phyloP scores from a whole-genome alignment of 768 basidiomycete species.

The Chalciporus pseudorubinellus region DNA sequence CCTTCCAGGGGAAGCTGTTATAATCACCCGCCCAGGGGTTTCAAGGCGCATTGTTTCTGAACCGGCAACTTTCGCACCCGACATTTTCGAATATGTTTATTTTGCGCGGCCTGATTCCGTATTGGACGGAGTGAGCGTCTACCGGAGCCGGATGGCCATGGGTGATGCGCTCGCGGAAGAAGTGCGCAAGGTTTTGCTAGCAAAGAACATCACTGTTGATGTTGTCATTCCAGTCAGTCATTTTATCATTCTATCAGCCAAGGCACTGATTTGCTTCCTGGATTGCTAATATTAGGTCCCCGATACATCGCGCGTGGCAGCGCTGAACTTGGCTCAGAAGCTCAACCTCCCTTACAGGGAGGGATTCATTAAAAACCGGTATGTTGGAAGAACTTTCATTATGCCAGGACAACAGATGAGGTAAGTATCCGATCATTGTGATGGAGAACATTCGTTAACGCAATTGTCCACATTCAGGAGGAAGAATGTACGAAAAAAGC shows the following conservation, averaged over 20 bases:
- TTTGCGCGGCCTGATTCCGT: conserved; percentile 98
- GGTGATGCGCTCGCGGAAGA: conserved; percentile 91
- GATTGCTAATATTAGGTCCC: conserved; percentile 58
- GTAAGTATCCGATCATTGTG: conserved; percentile 34
- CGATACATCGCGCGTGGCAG: conserved; percentile 95
- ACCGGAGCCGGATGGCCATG: conserved; percentile 99
- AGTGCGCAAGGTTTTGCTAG: conserved; percentile 69
- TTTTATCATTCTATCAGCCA: not conserved
- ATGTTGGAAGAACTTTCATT: conserved; percentile 97
- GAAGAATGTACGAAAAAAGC: conserved; percentile 92
- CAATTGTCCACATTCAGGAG: conserved; percentile 45
- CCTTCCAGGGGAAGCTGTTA: conserved; percentile 82
- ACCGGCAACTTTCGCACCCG: conserved; percentile 82
- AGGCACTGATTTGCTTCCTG: not conserved
- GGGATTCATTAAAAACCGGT: conserved; percentile 98
- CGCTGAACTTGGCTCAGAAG: conserved; percentile 91
- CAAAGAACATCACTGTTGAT: conserved; percentile 73
- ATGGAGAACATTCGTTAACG: not conserved
- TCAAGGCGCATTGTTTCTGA: conserved; percentile 71
- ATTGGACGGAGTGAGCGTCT: conserved; percentile 94
- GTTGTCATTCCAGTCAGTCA: conserved; percentile 87
- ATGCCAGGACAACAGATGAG: conserved; percentile 99
- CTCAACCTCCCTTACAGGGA: conserved; percentile 90
- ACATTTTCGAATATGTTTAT: conserved; percentile 99
- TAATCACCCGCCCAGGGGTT: conserved; percentile 82